Base-by-base conservation (phyloP, 176 grass and related monocot species). In the Musa beccarii region DNA sequence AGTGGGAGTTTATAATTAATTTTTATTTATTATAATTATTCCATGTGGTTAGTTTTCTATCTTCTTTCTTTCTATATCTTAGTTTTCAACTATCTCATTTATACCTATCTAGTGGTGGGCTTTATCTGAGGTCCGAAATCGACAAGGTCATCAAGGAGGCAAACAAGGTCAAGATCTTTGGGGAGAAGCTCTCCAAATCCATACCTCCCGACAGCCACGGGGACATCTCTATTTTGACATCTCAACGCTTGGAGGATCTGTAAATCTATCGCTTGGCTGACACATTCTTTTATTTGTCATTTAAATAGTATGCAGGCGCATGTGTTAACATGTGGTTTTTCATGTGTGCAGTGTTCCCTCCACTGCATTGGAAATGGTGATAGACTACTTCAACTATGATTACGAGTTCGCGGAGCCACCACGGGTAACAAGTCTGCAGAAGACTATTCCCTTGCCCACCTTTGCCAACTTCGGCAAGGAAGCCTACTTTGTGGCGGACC, bases 371-470 rank as follows among this genome's bases (percentile, higher is more conserved):
- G 85, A 91, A 53, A 91, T 91, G 89, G 79, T 54, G 73, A 43
- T 87, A 2, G 89, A 91, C 76, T 91, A 91, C 82, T 90, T 53
- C 75, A 71, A 12, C 28, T 67, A 80, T 12, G 89, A 91, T 72
- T 87, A 83, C 50, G 89, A 91, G 81, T 91, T 91, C 49, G 85
- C 85, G 13, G 85, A 90, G 78, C 88, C 85, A 9, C 88, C 88
- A 9, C 81, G 85, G 9, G 69, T 85, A 24, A 91, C 89, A 3
- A 91, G 89, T 62, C 76, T 87, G 63, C 89, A 91, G 65, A 87
- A 85, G 28, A 91, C 85, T 0, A 24, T 83, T 9, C 85, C 85
- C 7, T 55, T 78, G 73, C 51, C 79, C 12, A 87, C 89, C 3
- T 91, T 87, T 52, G 21, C 49, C 13, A 13, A 80, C 59, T 87